These are phyloP conservation scores for Pichia sp. DNA, from an alignment of 1,139 yeast species.

Conservation along the genomic window DNA sequence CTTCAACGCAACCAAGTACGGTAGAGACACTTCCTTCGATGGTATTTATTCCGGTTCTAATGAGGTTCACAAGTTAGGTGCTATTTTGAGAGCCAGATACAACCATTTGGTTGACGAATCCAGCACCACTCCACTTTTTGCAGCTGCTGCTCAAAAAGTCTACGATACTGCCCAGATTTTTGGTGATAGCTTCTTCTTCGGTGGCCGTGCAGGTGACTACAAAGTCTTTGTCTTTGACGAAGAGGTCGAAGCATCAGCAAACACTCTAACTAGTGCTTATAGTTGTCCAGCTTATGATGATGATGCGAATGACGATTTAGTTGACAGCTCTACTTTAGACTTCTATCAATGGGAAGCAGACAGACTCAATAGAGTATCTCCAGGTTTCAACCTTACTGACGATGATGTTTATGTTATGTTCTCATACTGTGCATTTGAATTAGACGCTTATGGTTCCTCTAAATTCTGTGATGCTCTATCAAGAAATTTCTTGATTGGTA, in stretches of 20 bases:
- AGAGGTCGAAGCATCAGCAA: conserved; percentile 17
- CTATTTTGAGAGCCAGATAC: conserved; percentile 19
- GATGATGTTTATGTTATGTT: conserved; percentile 38
- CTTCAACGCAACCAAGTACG: conserved; percentile 1
- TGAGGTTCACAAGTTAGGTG: conserved; percentile 18
- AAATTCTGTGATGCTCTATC: conserved; percentile 48
- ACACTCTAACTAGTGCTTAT: conserved; percentile 18
- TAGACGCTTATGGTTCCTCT: conserved; percentile 44
- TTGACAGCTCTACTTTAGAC: conserved; percentile 3
- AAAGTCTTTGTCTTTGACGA: conserved; percentile 22
- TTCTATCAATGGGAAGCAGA: conserved; percentile 16
- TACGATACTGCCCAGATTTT: conserved; percentile 23
- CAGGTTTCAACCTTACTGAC: conserved; percentile 36
- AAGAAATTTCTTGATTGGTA: conserved; percentile 42
- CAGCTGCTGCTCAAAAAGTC: conserved; percentile 22
- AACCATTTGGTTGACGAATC: conserved; percentile 19
- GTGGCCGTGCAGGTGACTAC: conserved; percentile 13
- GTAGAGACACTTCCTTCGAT: conserved; percentile 9
- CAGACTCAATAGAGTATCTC: conserved; percentile 31
- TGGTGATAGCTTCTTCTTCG: conserved; percentile 21
- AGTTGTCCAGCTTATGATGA: conserved; percentile 6
- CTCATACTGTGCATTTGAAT: conserved; percentile 48
- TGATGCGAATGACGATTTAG: not conserved
- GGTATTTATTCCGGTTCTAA: conserved; percentile 22
- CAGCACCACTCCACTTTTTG: conserved; percentile 20